These are phyloP conservation scores for Vicia faba DNA, from an alignment of 306 rosid genomes.

Conservation along the genomic window DNA sequence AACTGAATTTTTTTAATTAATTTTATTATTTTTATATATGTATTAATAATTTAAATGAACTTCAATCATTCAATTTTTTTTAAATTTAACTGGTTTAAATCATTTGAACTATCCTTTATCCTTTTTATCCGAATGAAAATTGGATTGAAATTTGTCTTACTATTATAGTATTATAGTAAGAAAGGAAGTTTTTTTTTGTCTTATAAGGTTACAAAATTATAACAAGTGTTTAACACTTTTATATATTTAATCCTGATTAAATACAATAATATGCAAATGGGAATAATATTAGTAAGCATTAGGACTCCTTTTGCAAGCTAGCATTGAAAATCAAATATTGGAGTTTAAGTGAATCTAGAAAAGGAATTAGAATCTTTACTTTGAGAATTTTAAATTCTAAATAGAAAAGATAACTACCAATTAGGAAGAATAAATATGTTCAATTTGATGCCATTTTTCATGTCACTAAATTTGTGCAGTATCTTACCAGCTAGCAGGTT, in stretches of 20 bases:
- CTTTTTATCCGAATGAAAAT: too few relatives aligned
- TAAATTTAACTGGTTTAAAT: too few relatives aligned
- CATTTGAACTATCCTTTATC: too few relatives aligned
- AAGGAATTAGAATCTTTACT: conserved; percentile 28
- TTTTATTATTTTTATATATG: too few relatives aligned
- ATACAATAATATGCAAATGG: not conserved
- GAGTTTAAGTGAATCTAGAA: not conserved
- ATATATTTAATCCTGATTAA: not conserved
- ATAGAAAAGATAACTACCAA: not conserved
- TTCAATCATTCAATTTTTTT: too few relatives aligned
- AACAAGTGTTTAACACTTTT: not conserved
- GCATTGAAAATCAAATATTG: not conserved
- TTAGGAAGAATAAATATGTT: not conserved
- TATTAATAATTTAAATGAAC: too few relatives aligned
- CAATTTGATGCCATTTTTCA: conserved; percentile 8
- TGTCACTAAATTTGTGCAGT: conserved; percentile 31
- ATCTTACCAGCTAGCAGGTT: conserved; percentile 9
- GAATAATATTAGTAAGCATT: not conserved
- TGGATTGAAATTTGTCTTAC: not conserved
- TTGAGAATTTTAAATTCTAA: not conserved
- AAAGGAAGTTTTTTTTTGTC: not conserved
- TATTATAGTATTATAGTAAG: not conserved
- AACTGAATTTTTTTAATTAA: too few relatives aligned
- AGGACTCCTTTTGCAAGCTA: not conserved
- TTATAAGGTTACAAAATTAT: not conserved